Base-by-base conservation (phyloP, 179 eudicot species). In the Beta macrorhiza region DNA sequence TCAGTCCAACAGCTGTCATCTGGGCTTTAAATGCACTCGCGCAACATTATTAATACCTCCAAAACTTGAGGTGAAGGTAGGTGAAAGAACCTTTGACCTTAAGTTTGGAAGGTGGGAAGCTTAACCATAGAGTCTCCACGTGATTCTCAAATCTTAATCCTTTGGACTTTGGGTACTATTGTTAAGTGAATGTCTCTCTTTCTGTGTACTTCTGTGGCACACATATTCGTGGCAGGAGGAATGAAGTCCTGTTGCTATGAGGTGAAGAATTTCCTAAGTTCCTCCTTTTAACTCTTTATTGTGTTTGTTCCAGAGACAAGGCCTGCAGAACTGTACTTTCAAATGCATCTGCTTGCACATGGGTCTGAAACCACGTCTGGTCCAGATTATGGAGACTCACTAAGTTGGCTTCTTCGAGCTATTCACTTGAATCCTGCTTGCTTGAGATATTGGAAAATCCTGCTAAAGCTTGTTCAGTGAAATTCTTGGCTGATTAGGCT, bases 351-450 rank as follows among this genome's bases (percentile, higher is more conserved):
- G 89, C 92, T 93, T 73, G 90, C 90, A 65, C 87, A 84, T 72
- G 83, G 79, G 75, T 73, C 87, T 78, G 84, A 82, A 70, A 32
- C 85, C 64, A 78, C 80, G 19, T 76, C 90, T 3, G 82, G 80
- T 67, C 76, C 68, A 37, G 90, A 89, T 59, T 72, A 74, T 75
- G 85, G 84, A 77, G 86, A 69, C 82, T 84, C 93, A 10, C 84
- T 72, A 73, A 87, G 81, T 83, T 95, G 91, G 94, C 81, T 93
- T 82, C 88, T 92, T 79, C 90, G 87, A 74, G 93, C 99, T 82
- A 89, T 93, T 67, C 99, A 93, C 88, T 73, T 87, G 86, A 92
- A 95, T 76, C 99, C 99, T 22, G 89, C 93, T 64, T 93, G 94
- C 86, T 75, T 82, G 68, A 92, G 98, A 85, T 95, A 95, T 86